Evolutionary conservation across 1,139 yeast genomes (phyloP), one percentile per base, ranked within the genome.

Genomic region (Candida sp.): DNA sequence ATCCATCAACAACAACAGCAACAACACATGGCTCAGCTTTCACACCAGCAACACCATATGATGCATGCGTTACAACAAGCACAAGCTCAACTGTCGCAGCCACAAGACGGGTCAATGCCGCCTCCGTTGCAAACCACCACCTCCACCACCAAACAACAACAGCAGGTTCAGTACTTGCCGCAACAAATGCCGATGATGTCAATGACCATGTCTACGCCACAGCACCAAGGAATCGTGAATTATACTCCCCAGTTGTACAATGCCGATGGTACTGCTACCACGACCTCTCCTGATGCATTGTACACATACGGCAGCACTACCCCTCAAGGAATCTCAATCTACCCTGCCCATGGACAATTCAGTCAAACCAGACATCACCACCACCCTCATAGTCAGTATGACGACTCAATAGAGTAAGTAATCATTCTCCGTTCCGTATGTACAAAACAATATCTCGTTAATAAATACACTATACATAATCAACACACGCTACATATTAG

Each of bases 191-290:
- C 56, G 25, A 57, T 53, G 44, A 54, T 51, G 64, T 66, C 70
- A 68, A 70, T 73, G 74, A 68, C 72, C 69, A 75, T 76, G 78
- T 75, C 80, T 49, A 75, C 81, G 2, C 80, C 81, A 5, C 80
- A 72, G 51, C 80, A 73, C 57, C 72, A 62, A 33, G 59, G 57
- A n/a, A 41, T 51, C 5, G 38, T 46, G 5, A 51, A 48, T 33
- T 48, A 48, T 12, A 42, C 22, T 39, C 49, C 49, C 12, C 42
- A 34, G 26, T 17, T 43, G 5, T 43, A 43, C 22, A 11, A 4
- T 43, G 22, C 39, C 12, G 23, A 38, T 25, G 8, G 4, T 5
- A 39, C 3, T 39, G 27, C 9, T 26, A 28, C 11, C 31, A 39
- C 22, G n/a, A 31, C 48, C 5, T 39, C 48, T 26, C 48, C 48